Conservation (phyloP, 169 alveolate species). For the Neospora caninum region DNA sequence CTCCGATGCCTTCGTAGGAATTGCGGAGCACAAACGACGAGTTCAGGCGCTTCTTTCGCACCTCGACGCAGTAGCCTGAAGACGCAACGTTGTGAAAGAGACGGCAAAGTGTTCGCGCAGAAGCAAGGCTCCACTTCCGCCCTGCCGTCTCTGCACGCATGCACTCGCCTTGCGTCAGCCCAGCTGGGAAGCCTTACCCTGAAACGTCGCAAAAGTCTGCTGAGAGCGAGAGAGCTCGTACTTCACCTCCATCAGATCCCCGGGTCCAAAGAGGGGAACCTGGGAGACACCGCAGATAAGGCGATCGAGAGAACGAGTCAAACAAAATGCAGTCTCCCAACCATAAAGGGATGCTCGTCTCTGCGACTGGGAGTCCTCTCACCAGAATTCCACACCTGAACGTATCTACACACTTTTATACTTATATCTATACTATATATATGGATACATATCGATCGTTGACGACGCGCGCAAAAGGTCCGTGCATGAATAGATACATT, state of each 20-base stretch:
- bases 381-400: no score
- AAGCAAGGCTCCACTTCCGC: no score
- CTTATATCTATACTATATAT: no score
- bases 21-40: constrained; percentile 61
- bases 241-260: constrained; percentile 69
- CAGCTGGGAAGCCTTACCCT: constrained; percentile 46
- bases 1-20: constrained; percentile 64
- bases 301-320: no score
- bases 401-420: no score
- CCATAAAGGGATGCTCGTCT: no score
- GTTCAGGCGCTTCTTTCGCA: constrained; percentile 48
- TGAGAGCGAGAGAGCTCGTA: constrained; percentile 70
- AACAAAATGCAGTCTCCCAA: no score
- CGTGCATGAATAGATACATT: no score
- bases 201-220: constrained; percentile 70
- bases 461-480: no score
- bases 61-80: constrained; percentile 62
- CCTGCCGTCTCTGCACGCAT: no score
- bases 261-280: constrained; percentile 67
- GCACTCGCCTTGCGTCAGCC: no score
- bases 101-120: background rate
- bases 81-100: background rate
- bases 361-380: no score
- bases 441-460: background rate
- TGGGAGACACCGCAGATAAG: background rate